A percentile compares a stretch with the other conserved stretches of the same genome.
Conservation (phyloP, 768 basidiomycete genomes). For the Calocybe cyanea region DNA sequence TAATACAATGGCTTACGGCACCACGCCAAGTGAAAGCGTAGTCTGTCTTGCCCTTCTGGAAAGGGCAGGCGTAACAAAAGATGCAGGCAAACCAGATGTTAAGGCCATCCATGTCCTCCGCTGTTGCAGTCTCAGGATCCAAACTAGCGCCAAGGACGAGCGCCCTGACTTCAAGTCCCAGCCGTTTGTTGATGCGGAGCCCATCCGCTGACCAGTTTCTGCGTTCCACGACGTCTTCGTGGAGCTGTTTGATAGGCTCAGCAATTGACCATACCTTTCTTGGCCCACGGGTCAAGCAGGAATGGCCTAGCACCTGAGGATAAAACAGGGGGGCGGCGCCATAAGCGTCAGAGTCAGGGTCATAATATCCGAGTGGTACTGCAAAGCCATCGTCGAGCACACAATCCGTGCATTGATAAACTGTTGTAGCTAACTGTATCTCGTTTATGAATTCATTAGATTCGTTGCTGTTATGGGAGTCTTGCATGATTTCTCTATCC, state of each 20-base stretch:
- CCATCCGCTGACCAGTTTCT: conserved; percentile 28
- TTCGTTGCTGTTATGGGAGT: background rate
- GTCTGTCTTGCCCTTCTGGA: background rate
- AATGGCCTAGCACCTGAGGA: conserved; percentile 42
- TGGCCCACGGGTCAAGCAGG: conserved; percentile 28
- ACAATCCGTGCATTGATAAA: conserved; percentile 40
- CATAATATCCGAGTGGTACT: conserved; percentile 12
- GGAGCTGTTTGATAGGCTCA: conserved; percentile 12
- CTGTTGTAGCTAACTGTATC: conserved; percentile 39
- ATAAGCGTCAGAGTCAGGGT: too few relatives aligned
- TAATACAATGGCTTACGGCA: conserved; percentile 12
- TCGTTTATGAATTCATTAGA: conserved; percentile 6
- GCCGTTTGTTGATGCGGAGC: conserved; percentile 27
- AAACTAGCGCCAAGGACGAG: conserved; percentile 35
- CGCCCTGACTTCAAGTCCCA: conserved; percentile 27
- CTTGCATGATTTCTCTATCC: background rate
- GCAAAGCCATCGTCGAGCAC: conserved; percentile 14
- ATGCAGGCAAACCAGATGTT: conserved; percentile 16
- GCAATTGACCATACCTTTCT: conserved; percentile 5
- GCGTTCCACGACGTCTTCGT: conserved; percentile 11
- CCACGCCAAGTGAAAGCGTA: conserved; percentile 18
- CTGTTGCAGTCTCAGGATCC: conserved; percentile 29
- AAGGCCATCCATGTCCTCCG: conserved; percentile 17
- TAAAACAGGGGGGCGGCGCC: conserved; percentile 32
- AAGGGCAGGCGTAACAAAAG: conserved; percentile 8